Conservation (phyloP, 148 eudicot genomes). For the Polygonum aviculare region DNA sequence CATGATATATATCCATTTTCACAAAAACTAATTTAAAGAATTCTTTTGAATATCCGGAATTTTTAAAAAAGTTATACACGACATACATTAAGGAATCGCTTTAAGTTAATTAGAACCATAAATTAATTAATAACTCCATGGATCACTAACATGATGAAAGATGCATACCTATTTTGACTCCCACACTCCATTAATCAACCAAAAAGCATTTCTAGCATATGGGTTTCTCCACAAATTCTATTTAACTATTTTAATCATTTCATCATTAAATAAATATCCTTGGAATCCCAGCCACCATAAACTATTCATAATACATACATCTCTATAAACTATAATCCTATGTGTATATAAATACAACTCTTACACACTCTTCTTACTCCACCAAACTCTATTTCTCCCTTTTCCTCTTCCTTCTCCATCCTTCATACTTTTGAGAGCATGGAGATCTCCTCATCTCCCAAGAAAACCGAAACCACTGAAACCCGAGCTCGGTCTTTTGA, state of each 20-base stretch:
- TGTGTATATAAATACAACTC: neutral
- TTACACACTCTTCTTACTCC: neutral
- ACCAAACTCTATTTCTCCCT: neutral
- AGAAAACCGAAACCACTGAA: neutral
- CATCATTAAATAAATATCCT: neutral
- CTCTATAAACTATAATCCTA: too few species aligned
- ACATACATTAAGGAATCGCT: neutral
- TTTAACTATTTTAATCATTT: neutral
- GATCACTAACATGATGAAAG: conserved; percentile 7
- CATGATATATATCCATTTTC: too few species aligned
- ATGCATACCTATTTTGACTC: conserved; percentile 8
- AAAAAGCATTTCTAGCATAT: neutral
- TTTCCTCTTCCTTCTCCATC: neutral
- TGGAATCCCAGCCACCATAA: neutral
- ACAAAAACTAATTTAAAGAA: neutral
- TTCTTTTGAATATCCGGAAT: neutral
- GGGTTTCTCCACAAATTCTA: neutral
- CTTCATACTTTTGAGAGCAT: neutral
- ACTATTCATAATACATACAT: neutral
- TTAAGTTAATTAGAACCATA: neutral
- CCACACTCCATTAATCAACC: neutral
- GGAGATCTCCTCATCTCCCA: conserved; percentile 7
- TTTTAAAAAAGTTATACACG: neutral
- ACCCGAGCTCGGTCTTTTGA: neutral
- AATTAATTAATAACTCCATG: neutral